Percentiles rank a stretch among this genome's conserved stretches.
These are phyloP conservation scores for Gastrodia elata DNA, from an alignment of 106 monocot species.

Conservation along the genomic window DNA sequence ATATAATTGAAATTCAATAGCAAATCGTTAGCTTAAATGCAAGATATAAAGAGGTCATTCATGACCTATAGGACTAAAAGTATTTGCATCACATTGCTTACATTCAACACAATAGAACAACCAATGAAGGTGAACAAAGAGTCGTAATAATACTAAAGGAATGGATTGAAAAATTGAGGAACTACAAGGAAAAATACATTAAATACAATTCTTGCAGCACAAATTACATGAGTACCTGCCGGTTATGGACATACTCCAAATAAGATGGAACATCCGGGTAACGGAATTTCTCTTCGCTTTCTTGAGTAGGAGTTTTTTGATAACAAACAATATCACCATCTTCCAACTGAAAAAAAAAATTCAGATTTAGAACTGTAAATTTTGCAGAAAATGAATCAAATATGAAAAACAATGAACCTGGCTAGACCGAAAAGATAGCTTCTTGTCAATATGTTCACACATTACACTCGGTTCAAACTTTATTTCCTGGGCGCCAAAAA, in stretches of 20 bases:
- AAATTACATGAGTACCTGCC: conserved; percentile 49
- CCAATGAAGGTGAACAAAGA: not conserved
- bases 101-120: no score
- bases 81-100: no score
- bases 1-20: not conserved
- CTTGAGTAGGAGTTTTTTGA: conserved; percentile 55
- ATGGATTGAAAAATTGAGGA: no score
- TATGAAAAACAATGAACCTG: conserved; percentile 37
- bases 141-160: not conserved
- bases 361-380: not conserved
- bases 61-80: no score
- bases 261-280: conserved; percentile 89
- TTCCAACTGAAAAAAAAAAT: conserved; percentile 55
- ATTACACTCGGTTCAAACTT: conserved; percentile 97
- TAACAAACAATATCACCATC: conserved; percentile 98
- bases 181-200: not conserved
- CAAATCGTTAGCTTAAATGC: not conserved
- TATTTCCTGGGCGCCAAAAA: conserved; percentile 57
- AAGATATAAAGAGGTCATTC: no score
- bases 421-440: conserved; percentile 63
- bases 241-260: conserved; percentile 90
- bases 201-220: not conserved
- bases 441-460: conserved; percentile 95
- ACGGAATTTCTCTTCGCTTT: conserved; percentile 48
- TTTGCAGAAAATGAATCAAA: not conserved